A percentile compares a stretch with the other conserved stretches of the same genome.
phyloP scores from a whole-genome alignment of 225 moss, liverwort and hornwort species.

The Lunularia cruciata region DNA sequence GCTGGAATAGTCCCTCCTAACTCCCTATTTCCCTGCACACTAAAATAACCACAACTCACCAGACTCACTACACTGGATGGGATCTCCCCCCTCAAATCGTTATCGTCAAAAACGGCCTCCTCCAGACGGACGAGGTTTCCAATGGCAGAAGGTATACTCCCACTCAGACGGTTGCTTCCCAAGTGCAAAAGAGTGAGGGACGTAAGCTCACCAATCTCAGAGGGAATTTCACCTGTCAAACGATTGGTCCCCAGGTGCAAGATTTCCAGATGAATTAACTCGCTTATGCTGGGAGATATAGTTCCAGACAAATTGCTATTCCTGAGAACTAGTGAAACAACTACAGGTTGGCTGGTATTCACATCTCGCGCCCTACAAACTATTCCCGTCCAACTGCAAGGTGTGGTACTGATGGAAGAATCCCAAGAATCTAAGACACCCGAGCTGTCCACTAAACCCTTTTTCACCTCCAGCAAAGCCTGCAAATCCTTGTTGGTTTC shows the following conservation, averaged over 20 bases:
- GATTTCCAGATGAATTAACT: constrained; percentile 5
- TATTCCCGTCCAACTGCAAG: constrained; percentile 22
- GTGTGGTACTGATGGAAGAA: background rate
- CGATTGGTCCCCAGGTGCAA: constrained; percentile 20
- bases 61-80: background rate
- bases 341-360: background rate
- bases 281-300: constrained; percentile 18
- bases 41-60: background rate
- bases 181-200: constrained; percentile 14
- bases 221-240: constrained; percentile 11
- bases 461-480: constrained; percentile 7
- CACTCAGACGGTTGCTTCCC: constrained; percentile 13
- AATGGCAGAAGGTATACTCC: constrained; percentile 1
- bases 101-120: constrained; percentile 20
- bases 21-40: constrained; percentile 2
- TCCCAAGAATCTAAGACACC: constrained; percentile 15
- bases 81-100: constrained; percentile 11
- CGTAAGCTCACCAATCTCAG: constrained; percentile 8
- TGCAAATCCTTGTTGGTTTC: background rate
- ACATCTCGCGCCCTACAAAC: constrained; percentile 7
- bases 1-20: constrained; percentile 6
- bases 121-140: background rate
- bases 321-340: constrained; percentile 13
- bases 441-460: constrained; percentile 18
- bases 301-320: constrained; percentile 20